These are phyloP conservation scores for Pichia nakasei DNA, from an alignment of 805 yeast species.

Conservation along the genomic window DNA sequence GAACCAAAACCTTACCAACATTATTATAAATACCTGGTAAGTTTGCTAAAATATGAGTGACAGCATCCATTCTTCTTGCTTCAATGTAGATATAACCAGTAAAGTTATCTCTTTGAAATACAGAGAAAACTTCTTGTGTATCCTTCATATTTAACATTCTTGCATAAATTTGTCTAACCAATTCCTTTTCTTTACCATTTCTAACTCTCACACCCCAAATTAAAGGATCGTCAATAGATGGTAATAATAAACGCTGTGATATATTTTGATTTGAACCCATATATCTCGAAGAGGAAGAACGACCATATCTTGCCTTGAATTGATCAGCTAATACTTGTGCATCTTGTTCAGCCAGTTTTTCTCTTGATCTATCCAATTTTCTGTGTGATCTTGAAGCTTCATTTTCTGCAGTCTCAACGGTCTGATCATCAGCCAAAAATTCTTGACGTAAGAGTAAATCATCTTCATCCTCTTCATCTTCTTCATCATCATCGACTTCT, in stretches of 20 bases:
- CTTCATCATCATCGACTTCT: constrained; percentile 97
- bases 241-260: constrained; percentile 86
- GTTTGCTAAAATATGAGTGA: constrained; percentile 80
- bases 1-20: constrained; percentile 62
- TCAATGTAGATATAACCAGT: constrained; percentile 89
- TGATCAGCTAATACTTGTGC: constrained; percentile 92
- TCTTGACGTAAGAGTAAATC: constrained; percentile 83
- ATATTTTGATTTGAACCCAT: constrained; percentile 80
- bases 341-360: constrained; percentile 83
- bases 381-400: constrained; percentile 65
- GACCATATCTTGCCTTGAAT: constrained; percentile 85
- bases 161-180: constrained; percentile 75
- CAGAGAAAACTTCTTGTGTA: constrained; percentile 79
- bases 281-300: constrained; percentile 70
- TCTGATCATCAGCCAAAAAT: constrained; percentile 66
- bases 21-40: constrained; percentile 75
- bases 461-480: constrained; percentile 86
- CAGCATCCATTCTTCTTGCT: constrained; percentile 89
- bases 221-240: constrained; percentile 93
- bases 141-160: constrained; percentile 72
- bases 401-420: constrained; percentile 33
- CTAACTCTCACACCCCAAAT: constrained; percentile 94
- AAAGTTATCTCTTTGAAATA: constrained; percentile 90
- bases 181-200: constrained; percentile 86
- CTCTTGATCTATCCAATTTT: constrained; percentile 76